phyloP scores from a whole-genome alignment of 2,329 filamentous ascomycete species.

The Trichoderma endophyticum region DNA sequence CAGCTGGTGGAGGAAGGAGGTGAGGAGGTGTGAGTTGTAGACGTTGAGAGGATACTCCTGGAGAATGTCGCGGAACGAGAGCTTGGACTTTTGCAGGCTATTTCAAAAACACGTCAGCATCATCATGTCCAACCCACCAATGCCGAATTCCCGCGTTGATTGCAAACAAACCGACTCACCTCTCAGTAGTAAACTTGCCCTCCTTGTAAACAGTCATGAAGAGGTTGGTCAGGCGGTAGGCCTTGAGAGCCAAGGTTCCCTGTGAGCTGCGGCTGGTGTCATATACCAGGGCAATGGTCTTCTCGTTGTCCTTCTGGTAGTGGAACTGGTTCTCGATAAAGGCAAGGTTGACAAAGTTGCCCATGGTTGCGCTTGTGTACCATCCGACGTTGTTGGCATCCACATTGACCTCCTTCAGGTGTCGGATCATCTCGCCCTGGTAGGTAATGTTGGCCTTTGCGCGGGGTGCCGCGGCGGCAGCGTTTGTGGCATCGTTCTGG shows the following conservation, averaged over 20 bases:
- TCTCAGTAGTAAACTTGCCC: slow-evolving; percentile 95
- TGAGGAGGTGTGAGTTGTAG: slow-evolving; percentile 97
- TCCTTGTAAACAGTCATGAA: slow-evolving; percentile 96
- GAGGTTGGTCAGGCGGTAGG: slow-evolving; percentile 80
- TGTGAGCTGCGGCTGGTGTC: slow-evolving; percentile 94
- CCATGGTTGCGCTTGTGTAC: slow-evolving; percentile 99
- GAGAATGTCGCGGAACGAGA: slow-evolving; percentile 91
- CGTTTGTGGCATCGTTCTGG: slow-evolving; percentile 70
- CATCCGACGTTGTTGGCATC: slow-evolving; percentile 97
- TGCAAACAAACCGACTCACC: slow-evolving; percentile 51
- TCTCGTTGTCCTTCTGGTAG: slow-evolving; percentile 94
- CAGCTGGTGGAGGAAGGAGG: slow-evolving; percentile 89
- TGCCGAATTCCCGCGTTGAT: background rate
- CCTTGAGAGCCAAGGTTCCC: slow-evolving; percentile 82
- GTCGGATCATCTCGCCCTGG: slow-evolving; percentile 95
- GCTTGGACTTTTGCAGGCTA: slow-evolving; percentile 90
- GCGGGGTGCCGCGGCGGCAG: slow-evolving; percentile 83
- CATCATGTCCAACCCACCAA: background rate
- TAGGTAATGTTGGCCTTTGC: slow-evolving; percentile 87
- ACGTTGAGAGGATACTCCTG: slow-evolving; percentile 84
- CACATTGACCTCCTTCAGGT: slow-evolving; percentile 94
- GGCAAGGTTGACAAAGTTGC: slow-evolving; percentile 92
- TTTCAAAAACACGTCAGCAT: slow-evolving; percentile 4
- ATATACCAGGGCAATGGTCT: slow-evolving; percentile 84
- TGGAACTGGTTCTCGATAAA: slow-evolving; percentile 98